phyloP scores from a whole-genome alignment of 352 stramenopile genomes.

The Phytophthora agathidicida region DNA sequence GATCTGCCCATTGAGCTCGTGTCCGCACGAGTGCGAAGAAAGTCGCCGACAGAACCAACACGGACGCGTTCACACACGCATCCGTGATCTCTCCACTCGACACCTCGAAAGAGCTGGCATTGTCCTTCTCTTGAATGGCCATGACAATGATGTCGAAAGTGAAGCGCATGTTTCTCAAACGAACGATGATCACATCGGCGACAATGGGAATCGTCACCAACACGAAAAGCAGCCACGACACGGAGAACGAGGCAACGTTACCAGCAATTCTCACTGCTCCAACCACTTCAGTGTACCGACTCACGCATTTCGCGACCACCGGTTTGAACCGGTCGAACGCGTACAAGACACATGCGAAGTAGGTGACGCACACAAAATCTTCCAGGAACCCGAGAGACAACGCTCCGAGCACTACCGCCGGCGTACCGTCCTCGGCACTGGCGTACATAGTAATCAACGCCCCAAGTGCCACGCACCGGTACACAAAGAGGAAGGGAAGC shows the following conservation, averaged over 20 bases:
- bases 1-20: not conserved
- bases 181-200: conserved; percentile 42
- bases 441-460: conserved; percentile 37
- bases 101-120: conserved; percentile 5
- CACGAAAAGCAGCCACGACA: conserved; percentile 36
- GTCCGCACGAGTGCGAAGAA: conserved; percentile 17
- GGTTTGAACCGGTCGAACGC: conserved; percentile 13
- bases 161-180: conserved; percentile 39
- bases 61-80: not conserved
- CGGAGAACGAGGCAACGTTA: conserved; percentile 18
- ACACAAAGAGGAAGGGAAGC: conserved; percentile 36
- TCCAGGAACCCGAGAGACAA: conserved; percentile 43
- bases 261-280: not conserved
- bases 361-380: conserved; percentile 41
- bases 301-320: too few species aligned
- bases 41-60: not conserved
- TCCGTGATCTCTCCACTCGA: conserved; percentile 9
- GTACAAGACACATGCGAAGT: conserved; percentile 34
- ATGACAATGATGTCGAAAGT: conserved; percentile 48
- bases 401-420: conserved; percentile 15
- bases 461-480: conserved; percentile 21
- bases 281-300: too few species aligned
- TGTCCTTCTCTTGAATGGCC: conserved; percentile 24
- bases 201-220: conserved; percentile 25
- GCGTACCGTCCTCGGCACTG: conserved; percentile 18